Conservation (phyloP, 1,284 basidiomycete genomes). For the Melanopsichium pennsylvanicum region DNA sequence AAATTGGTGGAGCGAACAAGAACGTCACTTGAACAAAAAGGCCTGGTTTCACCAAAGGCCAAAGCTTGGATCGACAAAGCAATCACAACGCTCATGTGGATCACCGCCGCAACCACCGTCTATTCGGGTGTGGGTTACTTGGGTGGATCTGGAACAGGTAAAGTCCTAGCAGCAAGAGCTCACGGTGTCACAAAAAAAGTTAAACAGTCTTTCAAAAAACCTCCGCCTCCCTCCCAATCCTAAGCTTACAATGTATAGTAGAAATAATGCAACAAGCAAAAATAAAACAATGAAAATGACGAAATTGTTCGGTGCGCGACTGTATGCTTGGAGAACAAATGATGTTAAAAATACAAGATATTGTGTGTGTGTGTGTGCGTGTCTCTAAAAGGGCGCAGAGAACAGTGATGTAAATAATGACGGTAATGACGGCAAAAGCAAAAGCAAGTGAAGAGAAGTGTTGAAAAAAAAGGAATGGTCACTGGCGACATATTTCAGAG, state of each 20-base stretch:
- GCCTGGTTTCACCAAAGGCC: neutral
- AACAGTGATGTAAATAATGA: too few relatives aligned
- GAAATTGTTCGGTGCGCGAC: too few relatives aligned
- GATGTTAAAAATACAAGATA: neutral
- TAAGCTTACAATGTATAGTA: too few relatives aligned
- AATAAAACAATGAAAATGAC: too few relatives aligned
- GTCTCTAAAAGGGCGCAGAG: too few relatives aligned
- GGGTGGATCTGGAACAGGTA: constrained; percentile 32
- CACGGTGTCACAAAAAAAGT: too few relatives aligned
- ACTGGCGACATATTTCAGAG: too few relatives aligned
- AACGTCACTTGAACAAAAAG: neutral
- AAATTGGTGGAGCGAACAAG: neutral
- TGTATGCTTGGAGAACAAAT: neutral
- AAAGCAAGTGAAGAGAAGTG: too few relatives aligned
- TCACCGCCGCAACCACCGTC: constrained; percentile 86
- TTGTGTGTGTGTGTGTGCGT: neutral
- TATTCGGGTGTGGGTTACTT: constrained; percentile 91
- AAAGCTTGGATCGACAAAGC: constrained; percentile 50
- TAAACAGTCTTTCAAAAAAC: constrained; percentile 3
- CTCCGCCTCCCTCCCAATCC: too few relatives aligned
- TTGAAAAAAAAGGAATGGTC: constrained; percentile 14
- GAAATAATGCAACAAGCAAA: too few relatives aligned
- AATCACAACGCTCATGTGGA: constrained; percentile 71
- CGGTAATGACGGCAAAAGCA: too few relatives aligned
- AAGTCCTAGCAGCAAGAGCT: constrained; percentile 19